Evolutionary conservation across 2,329 filamentous ascomycete species (phyloP), one percentile per base, ranked within the genome.

Genomic region (Huntiella abstrusa): DNA sequence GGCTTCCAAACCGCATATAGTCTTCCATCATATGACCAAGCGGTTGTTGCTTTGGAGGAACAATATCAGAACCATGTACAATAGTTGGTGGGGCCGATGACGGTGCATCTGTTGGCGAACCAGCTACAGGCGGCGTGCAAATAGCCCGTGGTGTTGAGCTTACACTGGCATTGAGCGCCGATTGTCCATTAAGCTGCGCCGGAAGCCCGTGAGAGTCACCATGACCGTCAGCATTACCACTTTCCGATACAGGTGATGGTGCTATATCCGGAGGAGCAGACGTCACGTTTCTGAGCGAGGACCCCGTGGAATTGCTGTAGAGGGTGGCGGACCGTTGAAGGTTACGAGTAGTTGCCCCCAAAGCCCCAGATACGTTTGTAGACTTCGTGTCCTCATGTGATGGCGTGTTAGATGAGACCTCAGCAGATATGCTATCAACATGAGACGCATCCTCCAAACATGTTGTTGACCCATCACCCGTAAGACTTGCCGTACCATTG

Each of bases 251-350:
- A 16, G 42, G 15, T 16, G 42, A 33, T 12, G 42, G 12, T 15
- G 41, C 11, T 13, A 44, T 37, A 13, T 43, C 38, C 17, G 49
- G 49, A 10, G 51, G 48, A n/a, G 55, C 52, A 6, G 52, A 53
- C 3, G 59, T 55, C 36, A 57, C 59, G 4, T 60, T 58, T 50
- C 59, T 63, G 39, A 64, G 52, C 4, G 59, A 59, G 4, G 67
- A 68, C 3, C 68, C 68, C 46, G 71, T 70, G 7, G 22, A 5
- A 28, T 28, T 28, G 5, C 22, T 28, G 22, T 28, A 28, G 6
- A 28, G 22, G 2, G 22, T 28, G 10, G 22, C 22, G 8, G 22
- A 28, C 22, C 22, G 22, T 28, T 28, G 22, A 28, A 28, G 22
- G 3, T 28, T 28, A 28, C 22, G 22, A 28, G 6, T 28, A 28